Percentiles rank a stretch among this genome's conserved stretches.
These are phyloP conservation scores for Phytophthora europaea DNA, from an alignment of 352 stramenopile species.

Conservation along the genomic window DNA sequence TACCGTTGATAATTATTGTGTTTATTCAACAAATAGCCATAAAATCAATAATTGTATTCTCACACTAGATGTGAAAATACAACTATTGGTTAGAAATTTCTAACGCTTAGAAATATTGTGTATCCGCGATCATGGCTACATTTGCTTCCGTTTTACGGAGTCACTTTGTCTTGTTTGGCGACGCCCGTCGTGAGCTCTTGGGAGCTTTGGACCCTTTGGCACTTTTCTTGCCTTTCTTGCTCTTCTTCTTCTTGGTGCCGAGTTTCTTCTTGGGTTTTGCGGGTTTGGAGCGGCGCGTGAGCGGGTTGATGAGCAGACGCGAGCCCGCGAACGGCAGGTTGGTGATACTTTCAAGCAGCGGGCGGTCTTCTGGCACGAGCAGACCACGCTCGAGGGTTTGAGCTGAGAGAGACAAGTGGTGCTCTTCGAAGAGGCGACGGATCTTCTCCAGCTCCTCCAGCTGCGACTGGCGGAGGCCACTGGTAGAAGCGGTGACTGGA, in stretches of 20 bases:
- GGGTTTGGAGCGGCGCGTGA: slow-evolving; percentile 30
- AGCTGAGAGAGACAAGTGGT: slow-evolving; percentile 54
- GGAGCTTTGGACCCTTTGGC: slow-evolving; percentile 38
- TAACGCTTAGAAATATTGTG: too few relatives aligned
- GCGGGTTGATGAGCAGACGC: slow-evolving; percentile 56
- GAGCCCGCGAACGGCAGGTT: slow-evolving; percentile 66
- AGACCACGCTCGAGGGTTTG: slow-evolving; percentile 60
- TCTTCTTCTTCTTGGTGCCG: slow-evolving; percentile 60
- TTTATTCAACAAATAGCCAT: too few relatives aligned
- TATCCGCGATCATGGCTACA: slow-evolving; percentile 25
- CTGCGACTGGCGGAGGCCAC: slow-evolving; percentile 64
- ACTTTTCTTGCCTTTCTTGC: slow-evolving; percentile 51
- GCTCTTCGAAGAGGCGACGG: slow-evolving; percentile 61
- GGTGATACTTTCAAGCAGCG: slow-evolving; percentile 53
- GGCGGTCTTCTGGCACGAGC: slow-evolving; percentile 70
- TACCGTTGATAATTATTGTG: too few relatives aligned
- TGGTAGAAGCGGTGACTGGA: slow-evolving; percentile 41
- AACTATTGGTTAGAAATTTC: too few relatives aligned
- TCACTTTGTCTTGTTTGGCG: slow-evolving; percentile 1
- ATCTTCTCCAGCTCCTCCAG: slow-evolving; percentile 76
- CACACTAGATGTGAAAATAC: too few relatives aligned
- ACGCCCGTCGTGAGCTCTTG: slow-evolving; percentile 17
- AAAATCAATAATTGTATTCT: too few relatives aligned
- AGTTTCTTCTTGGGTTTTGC: slow-evolving; percentile 45
- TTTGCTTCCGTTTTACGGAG: slow-evolving; percentile 9